Evolutionary conservation across 1,139 yeast species (phyloP).

Genomic region (Diutina scorzettiae): DNA sequence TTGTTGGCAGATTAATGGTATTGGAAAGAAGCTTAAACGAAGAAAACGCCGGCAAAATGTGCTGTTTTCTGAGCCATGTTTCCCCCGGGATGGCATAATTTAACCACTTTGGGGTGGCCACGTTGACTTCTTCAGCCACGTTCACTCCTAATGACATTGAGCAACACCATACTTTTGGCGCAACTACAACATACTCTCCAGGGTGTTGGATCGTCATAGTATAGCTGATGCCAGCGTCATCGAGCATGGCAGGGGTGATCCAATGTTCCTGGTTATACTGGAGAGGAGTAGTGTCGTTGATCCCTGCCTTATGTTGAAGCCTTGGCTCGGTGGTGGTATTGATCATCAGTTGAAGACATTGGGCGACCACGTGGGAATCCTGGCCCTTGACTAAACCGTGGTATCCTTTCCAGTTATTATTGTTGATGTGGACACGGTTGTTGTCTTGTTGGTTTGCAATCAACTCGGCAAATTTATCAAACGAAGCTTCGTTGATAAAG

Average conservation of each 20-base stretch:
- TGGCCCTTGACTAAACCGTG: background rate
- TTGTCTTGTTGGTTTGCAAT: slow-evolving; percentile 7
- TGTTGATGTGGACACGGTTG: background rate
- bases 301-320: background rate
- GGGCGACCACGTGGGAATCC: background rate
- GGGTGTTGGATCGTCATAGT: slow-evolving; percentile 40
- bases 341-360: slow-evolving; percentile 5
- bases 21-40: slow-evolving; percentile 34
- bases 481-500: slow-evolving; percentile 60
- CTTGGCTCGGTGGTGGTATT: background rate
- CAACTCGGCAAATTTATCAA: slow-evolving; percentile 47
- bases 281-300: background rate
- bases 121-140: slow-evolving; percentile 41
- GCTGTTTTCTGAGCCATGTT: slow-evolving; percentile 40
- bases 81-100: slow-evolving; percentile 35
- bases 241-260: slow-evolving; percentile 38
- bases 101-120: slow-evolving; percentile 53
- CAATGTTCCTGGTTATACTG: slow-evolving; percentile 25
- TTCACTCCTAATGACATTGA: slow-evolving; percentile 42
- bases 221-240: slow-evolving; percentile 33
- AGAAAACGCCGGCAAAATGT: slow-evolving; percentile 39
- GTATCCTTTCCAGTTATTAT: background rate
- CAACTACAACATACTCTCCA: slow-evolving; percentile 48
- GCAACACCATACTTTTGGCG: slow-evolving; percentile 42
- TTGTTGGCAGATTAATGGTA: slow-evolving; percentile 26